These are phyloP conservation scores for Nannizzia gypsea DNA, from an alignment of 2,329 filamentous ascomycete species.

Conservation along the genomic window DNA sequence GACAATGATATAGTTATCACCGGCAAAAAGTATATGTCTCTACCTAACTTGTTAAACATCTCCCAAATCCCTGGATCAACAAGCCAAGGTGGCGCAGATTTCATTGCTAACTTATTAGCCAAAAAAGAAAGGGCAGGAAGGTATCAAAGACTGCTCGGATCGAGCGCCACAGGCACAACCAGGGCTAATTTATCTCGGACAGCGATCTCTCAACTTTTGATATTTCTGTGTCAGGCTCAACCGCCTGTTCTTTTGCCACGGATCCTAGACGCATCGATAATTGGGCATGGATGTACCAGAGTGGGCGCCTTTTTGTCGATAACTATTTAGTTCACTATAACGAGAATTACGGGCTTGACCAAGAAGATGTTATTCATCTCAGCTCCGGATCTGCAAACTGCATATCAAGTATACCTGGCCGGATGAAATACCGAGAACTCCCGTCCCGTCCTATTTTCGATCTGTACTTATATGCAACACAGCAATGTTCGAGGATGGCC, in stretches of 20 bases:
- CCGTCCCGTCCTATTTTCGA: neutral
- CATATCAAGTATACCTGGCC: neutral
- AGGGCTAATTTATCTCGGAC: neutral
- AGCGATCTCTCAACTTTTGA: neutral
- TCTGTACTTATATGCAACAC: neutral
- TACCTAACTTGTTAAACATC: neutral
- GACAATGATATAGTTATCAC: neutral
- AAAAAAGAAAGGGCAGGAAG: neutral
- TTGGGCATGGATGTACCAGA: neutral
- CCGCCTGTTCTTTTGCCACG: neutral
- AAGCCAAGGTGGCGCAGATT: neutral
- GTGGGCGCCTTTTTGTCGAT: neutral
- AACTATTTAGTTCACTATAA: neutral
- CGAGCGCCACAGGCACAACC: neutral
- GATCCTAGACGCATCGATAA: neutral
- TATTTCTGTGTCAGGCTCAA: neutral
- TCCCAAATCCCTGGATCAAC: neutral
- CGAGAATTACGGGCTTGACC: neutral
- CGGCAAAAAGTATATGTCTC: neutral
- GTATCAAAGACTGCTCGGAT: neutral
- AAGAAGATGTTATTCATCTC: neutral
- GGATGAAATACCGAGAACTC: neutral
- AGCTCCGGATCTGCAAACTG: neutral
- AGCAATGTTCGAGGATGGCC: neutral
- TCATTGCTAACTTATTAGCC: neutral